Evolutionary conservation across 257 asterid genomes (phyloP).

Genomic region (Salvia splendens): DNA sequence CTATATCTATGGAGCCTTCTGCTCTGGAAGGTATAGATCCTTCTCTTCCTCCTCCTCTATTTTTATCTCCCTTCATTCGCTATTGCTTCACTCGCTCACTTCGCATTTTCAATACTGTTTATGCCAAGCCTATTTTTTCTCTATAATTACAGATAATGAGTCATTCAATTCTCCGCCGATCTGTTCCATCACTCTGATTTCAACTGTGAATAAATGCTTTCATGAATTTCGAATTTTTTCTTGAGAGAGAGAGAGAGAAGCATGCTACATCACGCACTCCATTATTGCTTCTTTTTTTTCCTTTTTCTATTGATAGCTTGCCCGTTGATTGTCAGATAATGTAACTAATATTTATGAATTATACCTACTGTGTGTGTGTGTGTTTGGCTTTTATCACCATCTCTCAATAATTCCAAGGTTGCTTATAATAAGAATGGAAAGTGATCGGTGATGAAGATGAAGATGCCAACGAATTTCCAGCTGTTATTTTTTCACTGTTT

Average conservation of each 20-base stretch:
- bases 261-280: constrained; percentile 35
- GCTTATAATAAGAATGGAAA: constrained; percentile 28
- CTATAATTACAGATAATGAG: constrained; percentile 28
- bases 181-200: constrained; percentile 40
- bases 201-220: background rate
- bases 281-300: constrained; percentile 36
- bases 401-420: constrained; percentile 29
- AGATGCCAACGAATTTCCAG: constrained; percentile 40
- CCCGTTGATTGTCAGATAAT: constrained; percentile 33
- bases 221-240: background rate
- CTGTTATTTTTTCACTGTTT: constrained; percentile 25
- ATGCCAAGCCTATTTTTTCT: constrained; percentile 25
- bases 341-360: constrained; percentile 29
- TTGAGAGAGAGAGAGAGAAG: constrained; percentile 27
- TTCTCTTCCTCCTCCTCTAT: background rate
- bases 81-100: background rate
- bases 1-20: constrained; percentile 36
- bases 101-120: constrained; percentile 31
- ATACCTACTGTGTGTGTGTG: constrained; percentile 43
- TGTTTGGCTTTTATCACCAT: constrained; percentile 31
- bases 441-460: constrained; percentile 26
- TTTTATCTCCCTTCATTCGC: background rate
- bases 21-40: constrained; percentile 43
- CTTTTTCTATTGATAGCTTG: constrained; percentile 17
- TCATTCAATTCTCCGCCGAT: constrained; percentile 38